Conservation (phyloP, 1,284 basidiomycete species). For the Cronartium ribicola region DNA sequence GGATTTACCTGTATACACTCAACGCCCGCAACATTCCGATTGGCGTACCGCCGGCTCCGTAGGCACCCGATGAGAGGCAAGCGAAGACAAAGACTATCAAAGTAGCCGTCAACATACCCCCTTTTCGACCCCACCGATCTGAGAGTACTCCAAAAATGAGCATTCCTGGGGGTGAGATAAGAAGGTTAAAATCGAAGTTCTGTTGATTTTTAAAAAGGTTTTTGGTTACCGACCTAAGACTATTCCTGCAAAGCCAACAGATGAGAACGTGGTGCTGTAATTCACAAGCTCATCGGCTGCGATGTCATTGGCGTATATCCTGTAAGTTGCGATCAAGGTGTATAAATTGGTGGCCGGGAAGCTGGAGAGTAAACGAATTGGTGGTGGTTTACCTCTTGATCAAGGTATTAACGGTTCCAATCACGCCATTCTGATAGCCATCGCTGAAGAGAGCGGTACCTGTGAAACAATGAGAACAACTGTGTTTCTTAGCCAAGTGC, state of each 20-base stretch:
- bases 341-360: neutral
- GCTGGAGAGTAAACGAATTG: neutral
- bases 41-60: conserved; percentile 68
- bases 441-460: conserved; percentile 83
- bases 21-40: conserved; percentile 71
- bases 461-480: conserved; percentile 16
- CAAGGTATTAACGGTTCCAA: conserved; percentile 40
- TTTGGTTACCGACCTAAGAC: conserved; percentile 21
- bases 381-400: conserved; percentile 35
- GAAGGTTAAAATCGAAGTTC: conserved; percentile 68
- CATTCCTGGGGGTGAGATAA: conserved; percentile 21
- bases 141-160: conserved; percentile 62
- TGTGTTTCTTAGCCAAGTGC: neutral
- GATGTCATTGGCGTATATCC: conserved; percentile 38
- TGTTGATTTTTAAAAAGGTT: neutral
- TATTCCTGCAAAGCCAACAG: conserved; percentile 40
- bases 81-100: conserved; percentile 75
- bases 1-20: conserved; percentile 66
- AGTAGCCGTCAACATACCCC: conserved; percentile 78
- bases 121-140: conserved; percentile 81
- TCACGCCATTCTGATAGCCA: conserved; percentile 51
- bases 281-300: conserved; percentile 13
- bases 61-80: conserved; percentile 72
- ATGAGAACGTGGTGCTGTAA: conserved; percentile 37
- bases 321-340: neutral